Conservation (phyloP, 2,329 filamentous ascomycete genomes). For the Penicillium nordicum region DNA sequence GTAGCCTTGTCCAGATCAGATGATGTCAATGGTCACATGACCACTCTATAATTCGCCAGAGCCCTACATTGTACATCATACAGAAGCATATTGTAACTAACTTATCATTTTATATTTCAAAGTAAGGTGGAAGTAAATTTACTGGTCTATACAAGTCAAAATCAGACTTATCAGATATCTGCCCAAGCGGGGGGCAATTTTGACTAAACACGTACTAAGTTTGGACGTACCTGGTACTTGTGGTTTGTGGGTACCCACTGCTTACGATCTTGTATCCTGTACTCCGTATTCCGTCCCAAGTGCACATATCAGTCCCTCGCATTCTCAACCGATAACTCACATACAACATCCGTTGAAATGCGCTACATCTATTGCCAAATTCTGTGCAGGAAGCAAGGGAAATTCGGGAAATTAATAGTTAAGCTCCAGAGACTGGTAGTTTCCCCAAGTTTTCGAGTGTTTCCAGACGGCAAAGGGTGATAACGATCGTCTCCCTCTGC, state of each 20-base stretch:
- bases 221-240: constrained; percentile 4
- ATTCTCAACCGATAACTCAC: constrained; percentile 10
- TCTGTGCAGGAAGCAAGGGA: constrained; percentile 14
- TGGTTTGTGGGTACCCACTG: neutral
- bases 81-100: neutral
- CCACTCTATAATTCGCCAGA: neutral
- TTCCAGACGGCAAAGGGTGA: constrained; percentile 12
- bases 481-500: constrained; percentile 17
- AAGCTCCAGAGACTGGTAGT: neutral
- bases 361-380: neutral
- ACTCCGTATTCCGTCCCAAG: neutral
- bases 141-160: neutral
- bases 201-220: neutral
- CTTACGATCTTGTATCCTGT: neutral
- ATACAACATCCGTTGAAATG: neutral
- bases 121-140: neutral
- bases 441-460: neutral
- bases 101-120: neutral
- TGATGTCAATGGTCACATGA: constrained; percentile 18
- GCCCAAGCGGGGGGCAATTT: neutral
- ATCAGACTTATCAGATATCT: neutral
- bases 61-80: neutral
- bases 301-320: constrained; percentile 5
- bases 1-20: constrained; percentile 15
- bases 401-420: constrained; percentile 4